Conservation (phyloP, 2,329 filamentous ascomycete genomes). For the Sclerotinia glacialis region DNA sequence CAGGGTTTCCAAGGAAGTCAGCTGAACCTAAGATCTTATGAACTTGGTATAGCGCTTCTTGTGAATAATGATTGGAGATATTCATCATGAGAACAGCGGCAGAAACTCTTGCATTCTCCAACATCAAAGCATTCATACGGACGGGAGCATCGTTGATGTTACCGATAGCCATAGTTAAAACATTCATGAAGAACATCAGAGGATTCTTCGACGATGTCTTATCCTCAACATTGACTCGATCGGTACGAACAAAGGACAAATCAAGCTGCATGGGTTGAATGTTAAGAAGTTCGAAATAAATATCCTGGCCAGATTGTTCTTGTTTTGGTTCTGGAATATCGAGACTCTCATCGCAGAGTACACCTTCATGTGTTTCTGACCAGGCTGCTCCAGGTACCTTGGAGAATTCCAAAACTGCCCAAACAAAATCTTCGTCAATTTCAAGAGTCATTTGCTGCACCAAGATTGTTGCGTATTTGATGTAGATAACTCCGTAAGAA, state of each 20-base stretch:
- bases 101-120: conserved; percentile 93
- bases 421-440: conserved; percentile 97
- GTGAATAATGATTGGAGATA: conserved; percentile 91
- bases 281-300: conserved; percentile 96
- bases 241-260: conserved; percentile 93
- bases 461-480: conserved; percentile 94
- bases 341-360: conserved; percentile 82
- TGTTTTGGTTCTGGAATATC: conserved; percentile 90
- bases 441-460: conserved; percentile 98
- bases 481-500: conserved; percentile 94
- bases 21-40: conserved; percentile 97
- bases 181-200: conserved; percentile 97
- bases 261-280: conserved; percentile 98
- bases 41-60: conserved; percentile 92
- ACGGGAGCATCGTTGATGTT: conserved; percentile 98
- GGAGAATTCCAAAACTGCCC: conserved; percentile 89
- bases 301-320: conserved; percentile 81
- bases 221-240: conserved; percentile 93
- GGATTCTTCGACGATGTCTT: conserved; percentile 88
- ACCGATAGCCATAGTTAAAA: conserved; percentile 98
- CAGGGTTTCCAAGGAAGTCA: conserved; percentile 95
- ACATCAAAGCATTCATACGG: conserved; percentile 84
- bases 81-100: conserved; percentile 79
- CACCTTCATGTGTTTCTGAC: conserved; percentile 73
- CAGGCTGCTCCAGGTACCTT: conserved; percentile 89